Evolutionary conservation across 352 stramenopile species (phyloP), one percentile per base, ranked within the genome.

Genomic region (Globisporangium orthogonon): DNA sequence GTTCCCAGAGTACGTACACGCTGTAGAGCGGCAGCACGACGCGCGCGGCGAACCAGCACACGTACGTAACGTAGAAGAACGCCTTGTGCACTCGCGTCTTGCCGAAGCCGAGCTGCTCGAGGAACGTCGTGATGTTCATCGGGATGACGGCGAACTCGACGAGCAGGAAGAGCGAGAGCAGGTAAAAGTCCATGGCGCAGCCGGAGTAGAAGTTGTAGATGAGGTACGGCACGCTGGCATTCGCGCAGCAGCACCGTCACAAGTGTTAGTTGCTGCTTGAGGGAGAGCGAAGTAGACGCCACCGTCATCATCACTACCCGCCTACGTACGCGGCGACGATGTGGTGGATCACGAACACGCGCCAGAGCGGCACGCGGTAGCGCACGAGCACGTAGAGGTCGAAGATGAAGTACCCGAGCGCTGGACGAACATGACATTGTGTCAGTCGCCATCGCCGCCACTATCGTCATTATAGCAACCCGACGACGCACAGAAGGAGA

Each of bases 141-240:
- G 84, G 84, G 37, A 91, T 83, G 39, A 91, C 78, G 1, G 82
- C 83, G 43, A 91, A 77, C 59, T 94, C 84, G n/a, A 94, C 84
- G 51, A 94, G 74, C 58, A 94, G 61, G 52, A 91, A 94, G 40
- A 91, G 67, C 62, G 78, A 83, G 50, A 94, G 66, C 56, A 91
- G 62, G 62, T 90, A 94, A 59, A 87, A 61, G 55, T 91, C 79
- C 66, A 89, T 81, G 15, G 65, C 70, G 54, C 84, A 94, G 49
- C 78, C 80, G 0, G 76, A 33, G 63, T 86, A 70, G 67, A 91
- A 86, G 33, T 86, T 92, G 66, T 80, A 91, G 73, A 94, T 87
- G 52, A 89, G 33, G 61, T 91, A 94, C 31, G 84, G 84, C 57
- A 89, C 63, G 23, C 84, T 94, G 56, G 9, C 23, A 23, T 23